Base-by-base conservation (phyloP, 768 basidiomycete genomes). In the Tephrocybe sp. region DNA sequence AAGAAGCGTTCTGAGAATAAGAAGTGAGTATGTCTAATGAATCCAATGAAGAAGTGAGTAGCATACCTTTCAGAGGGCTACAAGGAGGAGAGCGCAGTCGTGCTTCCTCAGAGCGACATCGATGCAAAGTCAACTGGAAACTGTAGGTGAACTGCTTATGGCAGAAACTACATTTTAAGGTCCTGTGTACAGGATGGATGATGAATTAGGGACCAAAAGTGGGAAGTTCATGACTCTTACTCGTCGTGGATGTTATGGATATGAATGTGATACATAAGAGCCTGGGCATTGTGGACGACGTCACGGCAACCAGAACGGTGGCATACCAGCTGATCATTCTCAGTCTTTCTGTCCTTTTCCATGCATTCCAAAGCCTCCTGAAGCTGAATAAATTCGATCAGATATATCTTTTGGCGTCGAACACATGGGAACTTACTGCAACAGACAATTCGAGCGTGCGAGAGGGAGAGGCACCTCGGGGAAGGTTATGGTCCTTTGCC, bases 201-300 rank as follows among this genome's bases (percentile, higher is more conserved):
- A 32, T 18, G 45, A 45, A 23, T 44, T n/a, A 41, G 41, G 30
- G 25, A 50, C 36, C 39, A 45, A 15, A n/a, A 33, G 5, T 30
- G 5, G 28, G 12, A 12, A 30, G 12, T 5, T 30, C 7, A 49
- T 24, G 10, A 50, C n/a, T 63, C 68, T 36, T 50, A 74, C 74
- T 65, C 57, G 47, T 79, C 76, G 26, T 72, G 68, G 26, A 83
- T 73, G 55, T 80, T 76, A 61, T 83, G 82, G 42, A 83, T 78
- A 56, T 83, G 79, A 18, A 82, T 62, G 58, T 82, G 81, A 58
- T 70, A 78, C 57, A 73, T 74, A 43, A 83, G 68, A 17, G 76
- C 74, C 55, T 71, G 72, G 48, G 73, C 68, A 45, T 68, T 66
- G 4, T 65, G 62, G 18, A 83, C 58, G 7, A 70, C 66, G 63